These are phyloP conservation scores for Hypholoma sublateritium DNA, from an alignment of 768 basidiomycete species.

Conservation along the genomic window DNA sequence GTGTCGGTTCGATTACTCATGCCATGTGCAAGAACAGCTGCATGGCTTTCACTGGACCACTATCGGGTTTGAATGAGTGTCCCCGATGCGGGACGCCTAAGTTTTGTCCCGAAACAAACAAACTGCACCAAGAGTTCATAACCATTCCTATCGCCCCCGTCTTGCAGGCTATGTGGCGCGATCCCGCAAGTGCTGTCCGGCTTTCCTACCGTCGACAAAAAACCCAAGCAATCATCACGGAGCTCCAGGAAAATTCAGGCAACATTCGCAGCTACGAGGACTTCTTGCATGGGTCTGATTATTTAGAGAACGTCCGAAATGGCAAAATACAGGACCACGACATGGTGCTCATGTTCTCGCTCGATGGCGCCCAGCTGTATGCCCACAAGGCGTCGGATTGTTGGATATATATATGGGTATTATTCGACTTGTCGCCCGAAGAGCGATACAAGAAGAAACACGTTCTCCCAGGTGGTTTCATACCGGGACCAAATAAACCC, in stretches of 20 bases:
- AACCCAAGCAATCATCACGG: constrained; percentile 1
- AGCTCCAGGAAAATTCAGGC: neutral
- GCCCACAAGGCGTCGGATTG: no score
- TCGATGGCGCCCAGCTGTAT: no score
- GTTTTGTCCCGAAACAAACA: no score
- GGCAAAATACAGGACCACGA: constrained; percentile 27
- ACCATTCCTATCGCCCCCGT: constrained; percentile 21
- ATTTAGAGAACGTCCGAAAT: constrained; percentile 20
- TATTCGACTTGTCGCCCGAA: no score
- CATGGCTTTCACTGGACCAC: constrained; percentile 26
- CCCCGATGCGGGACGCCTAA: constrained; percentile 10
- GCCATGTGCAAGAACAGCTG: no score
- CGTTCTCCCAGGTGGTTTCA: constrained; percentile 21
- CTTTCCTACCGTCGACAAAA: constrained; percentile 1
- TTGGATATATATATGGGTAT: no score
- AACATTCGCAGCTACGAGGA: constrained; percentile 22
- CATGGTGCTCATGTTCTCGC: constrained; percentile 30
- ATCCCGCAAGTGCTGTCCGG: neutral
- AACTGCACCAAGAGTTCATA: constrained; percentile 12
- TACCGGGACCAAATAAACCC: constrained; percentile 24
- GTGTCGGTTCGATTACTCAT: constrained; percentile 32
- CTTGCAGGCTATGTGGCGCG: constrained; percentile 22
- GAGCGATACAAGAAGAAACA: constrained; percentile 25
- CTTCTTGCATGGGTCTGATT: constrained; percentile 15
- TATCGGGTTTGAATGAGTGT: constrained; percentile 1